Base-by-base conservation (phyloP, 2,329 filamentous ascomycete species). In the Exophiala oligosperma region DNA sequence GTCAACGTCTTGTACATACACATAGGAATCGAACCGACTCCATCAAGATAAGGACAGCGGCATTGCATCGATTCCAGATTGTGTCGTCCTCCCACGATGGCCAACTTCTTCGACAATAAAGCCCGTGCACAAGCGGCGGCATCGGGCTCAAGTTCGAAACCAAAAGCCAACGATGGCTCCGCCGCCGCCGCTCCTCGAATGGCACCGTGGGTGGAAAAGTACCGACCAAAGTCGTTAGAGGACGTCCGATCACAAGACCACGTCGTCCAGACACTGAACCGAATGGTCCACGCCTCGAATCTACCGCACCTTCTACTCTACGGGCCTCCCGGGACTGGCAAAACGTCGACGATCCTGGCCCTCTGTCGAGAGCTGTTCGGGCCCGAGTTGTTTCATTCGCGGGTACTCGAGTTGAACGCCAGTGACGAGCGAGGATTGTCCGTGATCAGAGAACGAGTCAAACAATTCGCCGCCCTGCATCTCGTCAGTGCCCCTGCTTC, bases 271-370 rank as follows among this genome's bases (percentile, higher is more conserved):
- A 89, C 97, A 66, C 87, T 99, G 43, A 90, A 93, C 72, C 85
- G 94, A 68, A 97, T 92, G 28, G 81, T 99, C 23, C 92, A 97
- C 81, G 92, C 93, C 68, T 91, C 92, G 63, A 99, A 99, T 71
- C 88, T 99, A 40, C 94, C 94, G 2, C 95, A 99, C 76, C 97
- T 99, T 91, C 90, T 99, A 69, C 97, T 97, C 81, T 99, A 99
- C 72, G 94, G 94, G 3, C 94, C 95, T 0, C 95, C 94, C 0
- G 94, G 94, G 43, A 99, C 94, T 0, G 94, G 94, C 67, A 99
- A 99, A 79, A 99, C 94, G 1, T 96, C 91, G 1, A 99, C 95
- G 0, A 92, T 99, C 68, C 89, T 99, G 64, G 95, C 95, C 2
- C 87, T 99, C 29, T 92, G 94, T 55, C 97, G 97, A 76, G 92